These are phyloP conservation scores for Alternaria novae-zelandiae DNA, from an alignment of 2,329 filamentous ascomycete genomes.

Conservation along the genomic window DNA sequence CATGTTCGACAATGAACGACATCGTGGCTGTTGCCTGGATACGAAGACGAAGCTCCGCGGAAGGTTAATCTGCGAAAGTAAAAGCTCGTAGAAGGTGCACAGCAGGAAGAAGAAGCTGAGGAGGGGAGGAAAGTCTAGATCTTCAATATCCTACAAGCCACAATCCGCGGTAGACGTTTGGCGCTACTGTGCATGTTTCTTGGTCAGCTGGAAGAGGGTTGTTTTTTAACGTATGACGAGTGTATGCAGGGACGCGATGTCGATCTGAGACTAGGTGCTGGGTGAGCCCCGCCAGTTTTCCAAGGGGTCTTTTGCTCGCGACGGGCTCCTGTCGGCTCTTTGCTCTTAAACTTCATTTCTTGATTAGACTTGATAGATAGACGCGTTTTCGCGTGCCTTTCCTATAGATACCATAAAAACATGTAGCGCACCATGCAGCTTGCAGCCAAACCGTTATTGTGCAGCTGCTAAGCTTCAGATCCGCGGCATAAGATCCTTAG, in stretches of 20 bases:
- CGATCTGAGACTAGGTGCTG: slow-evolving; percentile 16
- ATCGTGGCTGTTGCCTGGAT: slow-evolving; percentile 1
- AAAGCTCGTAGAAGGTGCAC: neutral
- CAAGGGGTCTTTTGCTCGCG: neutral
- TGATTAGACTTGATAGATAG: neutral
- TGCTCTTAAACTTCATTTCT: neutral
- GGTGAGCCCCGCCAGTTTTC: slow-evolving; percentile 13
- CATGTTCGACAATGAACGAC: slow-evolving; percentile 7
- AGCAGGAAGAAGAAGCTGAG: neutral
- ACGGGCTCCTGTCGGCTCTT: neutral
- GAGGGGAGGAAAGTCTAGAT: neutral
- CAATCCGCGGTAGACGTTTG: slow-evolving; percentile 3
- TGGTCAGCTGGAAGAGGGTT: slow-evolving; percentile 18
- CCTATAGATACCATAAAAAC: neutral
- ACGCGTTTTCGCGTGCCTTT: neutral
- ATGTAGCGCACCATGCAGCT: neutral
- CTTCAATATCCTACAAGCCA: neutral
- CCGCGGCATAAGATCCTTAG: slow-evolving; percentile 8
- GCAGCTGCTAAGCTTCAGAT: slow-evolving; percentile 9
- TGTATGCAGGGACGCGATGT: slow-evolving; percentile 21
- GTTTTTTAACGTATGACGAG: slow-evolving; percentile 22
- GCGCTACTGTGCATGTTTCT: slow-evolving; percentile 10
- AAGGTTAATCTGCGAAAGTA: neutral
- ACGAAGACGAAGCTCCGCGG: neutral
- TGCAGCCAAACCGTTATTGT: neutral